These are phyloP conservation scores for Yamadazyma phyllophila DNA, from an alignment of 805 yeast species.

Conservation along the genomic window DNA sequence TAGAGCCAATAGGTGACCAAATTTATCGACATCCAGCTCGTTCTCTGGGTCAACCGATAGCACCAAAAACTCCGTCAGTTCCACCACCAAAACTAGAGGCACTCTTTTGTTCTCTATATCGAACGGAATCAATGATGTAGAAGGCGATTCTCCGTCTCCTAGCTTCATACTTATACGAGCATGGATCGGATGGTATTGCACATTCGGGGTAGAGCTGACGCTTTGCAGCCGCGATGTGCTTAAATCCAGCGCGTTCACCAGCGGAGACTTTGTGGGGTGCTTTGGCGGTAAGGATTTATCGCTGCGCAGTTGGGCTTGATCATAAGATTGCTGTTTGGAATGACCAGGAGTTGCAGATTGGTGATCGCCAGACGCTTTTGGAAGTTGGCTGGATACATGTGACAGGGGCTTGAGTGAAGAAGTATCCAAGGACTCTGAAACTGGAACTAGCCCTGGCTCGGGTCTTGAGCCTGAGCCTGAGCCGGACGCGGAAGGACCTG, in stretches of 20 bases:
- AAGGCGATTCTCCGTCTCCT: not conserved
- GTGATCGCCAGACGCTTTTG: too few relatives aligned
- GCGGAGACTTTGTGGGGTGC: not conserved
- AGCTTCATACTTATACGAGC: not conserved
- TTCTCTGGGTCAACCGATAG: slow-evolving; percentile 17
- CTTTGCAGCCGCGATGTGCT: not conserved
- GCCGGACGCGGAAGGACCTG: too few relatives aligned
- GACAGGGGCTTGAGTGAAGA: not conserved
- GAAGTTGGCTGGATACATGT: not conserved
- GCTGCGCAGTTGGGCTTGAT: not conserved
- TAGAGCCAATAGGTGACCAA: slow-evolving; percentile 23
- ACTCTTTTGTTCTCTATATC: slow-evolving; percentile 4
- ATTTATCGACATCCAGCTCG: not conserved
- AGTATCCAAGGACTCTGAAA: not conserved
- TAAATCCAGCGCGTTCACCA: not conserved
- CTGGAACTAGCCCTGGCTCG: too few relatives aligned
- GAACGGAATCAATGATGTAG: slow-evolving; percentile 1
- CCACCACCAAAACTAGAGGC: slow-evolving; percentile 24
- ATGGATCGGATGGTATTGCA: not conserved
- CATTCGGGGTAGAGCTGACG: not conserved
- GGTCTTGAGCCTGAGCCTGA: too few relatives aligned
- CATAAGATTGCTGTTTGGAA: not conserved
- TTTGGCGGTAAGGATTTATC: not conserved
- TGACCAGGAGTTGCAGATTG: not conserved
- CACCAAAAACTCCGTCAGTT: slow-evolving; percentile 26